Base-by-base conservation (phyloP, 225 moss, liverwort and hornwort species). In the Neckera pumila region DNA sequence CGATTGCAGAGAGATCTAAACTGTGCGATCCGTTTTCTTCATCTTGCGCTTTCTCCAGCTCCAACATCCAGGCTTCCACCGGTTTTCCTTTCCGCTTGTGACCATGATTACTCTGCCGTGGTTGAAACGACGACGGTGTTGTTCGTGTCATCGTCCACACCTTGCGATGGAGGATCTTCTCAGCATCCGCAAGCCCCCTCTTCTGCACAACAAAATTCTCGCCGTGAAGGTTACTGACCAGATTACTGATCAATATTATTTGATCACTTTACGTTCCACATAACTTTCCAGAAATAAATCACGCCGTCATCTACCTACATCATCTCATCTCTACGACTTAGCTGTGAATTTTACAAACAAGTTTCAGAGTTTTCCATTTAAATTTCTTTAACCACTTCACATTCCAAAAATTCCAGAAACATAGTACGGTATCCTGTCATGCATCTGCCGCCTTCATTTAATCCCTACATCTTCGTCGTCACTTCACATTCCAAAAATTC, bases 81-180 rank as follows among this genome's bases (percentile, higher is more conserved):
- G 92, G 92, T 87, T 92, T 94, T 54, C 94, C 94, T 87, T 92
- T 94, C 22, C 92, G 86, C 64, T 94, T 94, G 31, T 92, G 89
- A 34, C 93, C 91, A 87, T 91, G 92, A 70, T 87, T 92, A 42
- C 79, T 90, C 17, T 87, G 88, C 34, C 80, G 86, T n/a, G 85
- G 85, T 70, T 92, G 92, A 65, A 77, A 65, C 33, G 67, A 87
- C 34, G 33, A 23, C 3, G 69, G 63, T 45, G 62, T 59, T 86
- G 89, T 87, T 51, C 58, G 85, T 38, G 88, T 90, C 93, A 93
- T 92, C 20, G 34, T 89, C 43, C 7, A 49, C 69, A 73, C 42
- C n/a, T 43, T 30, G 7, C 6, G 4, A 40, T 80, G 15, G 23
- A 81, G 17, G 16, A 64, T 9, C 51, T 65, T 63, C 27, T 85